Base-by-base conservation (phyloP, 345 rosid species). In the Theobroma cacao region DNA sequence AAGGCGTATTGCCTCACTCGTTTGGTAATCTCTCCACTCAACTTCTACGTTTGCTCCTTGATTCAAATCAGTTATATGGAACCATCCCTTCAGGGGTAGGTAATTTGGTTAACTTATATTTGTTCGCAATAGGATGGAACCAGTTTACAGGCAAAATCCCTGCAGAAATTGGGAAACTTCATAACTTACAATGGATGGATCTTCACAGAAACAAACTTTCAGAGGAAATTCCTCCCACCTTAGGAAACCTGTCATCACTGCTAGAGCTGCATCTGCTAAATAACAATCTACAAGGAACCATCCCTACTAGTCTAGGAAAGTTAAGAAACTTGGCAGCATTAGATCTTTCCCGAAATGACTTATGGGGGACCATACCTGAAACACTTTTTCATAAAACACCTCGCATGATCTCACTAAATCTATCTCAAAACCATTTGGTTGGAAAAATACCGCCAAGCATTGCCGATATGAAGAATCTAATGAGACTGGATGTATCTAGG, bases 361-460 rank as follows among this genome's bases (percentile, higher is more conserved):
- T 84, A 18, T 52, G 14, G 1, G 87, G 87, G 3, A 13, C 26
- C 41, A 71, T 83, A 18, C 83, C 85, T 50, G 56, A 50, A 15
- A 15, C 53, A 48, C 13, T 48, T 15, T 48, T 48, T 10, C 12
- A 26, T 33, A 62, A 81, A 60, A 40, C 79, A 1, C 48, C 76
- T 6, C 18, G 65, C 8, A 76, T 74, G 1, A 10, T 68, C 2
- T 65, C 13, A n/a, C 50, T 86, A 11, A 10, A 55, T 1, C n/a
- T 86, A 13, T 75, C 81, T 11, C 7, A 6, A 20, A 86, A 82
- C 33, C 33, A 61, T 20, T 61, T 86, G 55, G 33, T 31, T 0
- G 82, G 85, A 15, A 1, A 66, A 0, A 30, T 85, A 1, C 75
- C 85, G 0, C 9, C 0, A 4, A 56, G 78, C 11, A 43, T 82